A percentile compares a stretch with the other conserved stretches of the same genome.
phyloP scores from a whole-genome alignment of 768 basidiomycete species.

The Tubosaeta brunneosetosa region DNA sequence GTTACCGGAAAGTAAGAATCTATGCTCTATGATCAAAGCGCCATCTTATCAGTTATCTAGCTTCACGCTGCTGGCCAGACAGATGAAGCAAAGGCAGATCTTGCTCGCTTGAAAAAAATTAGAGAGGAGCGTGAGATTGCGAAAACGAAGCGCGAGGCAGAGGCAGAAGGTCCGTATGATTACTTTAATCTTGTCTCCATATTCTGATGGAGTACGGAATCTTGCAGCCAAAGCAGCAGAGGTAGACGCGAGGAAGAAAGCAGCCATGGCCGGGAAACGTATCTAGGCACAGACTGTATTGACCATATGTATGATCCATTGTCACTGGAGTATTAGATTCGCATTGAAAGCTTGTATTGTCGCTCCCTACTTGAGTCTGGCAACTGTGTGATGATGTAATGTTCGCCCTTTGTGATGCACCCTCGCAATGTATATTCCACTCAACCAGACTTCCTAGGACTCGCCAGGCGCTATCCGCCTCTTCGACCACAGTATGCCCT shows the following conservation, averaged over 20 bases:
- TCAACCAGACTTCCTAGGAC: constrained; percentile 52
- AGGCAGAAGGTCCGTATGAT: constrained; percentile 64
- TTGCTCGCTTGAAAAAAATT: constrained; percentile 82
- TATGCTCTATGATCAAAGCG: neutral
- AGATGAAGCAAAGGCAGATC: constrained; percentile 82
- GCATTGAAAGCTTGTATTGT: neutral
- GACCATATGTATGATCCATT: too few relatives aligned
- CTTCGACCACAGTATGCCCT: constrained; percentile 50
- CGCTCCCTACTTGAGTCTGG: too few relatives aligned
- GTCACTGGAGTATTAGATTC: too few relatives aligned
- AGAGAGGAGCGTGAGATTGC: constrained; percentile 85
- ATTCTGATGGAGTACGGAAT: neutral
- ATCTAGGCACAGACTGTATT: constrained; percentile 33
- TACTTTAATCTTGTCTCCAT: neutral
- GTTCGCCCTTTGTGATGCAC: constrained; percentile 32
- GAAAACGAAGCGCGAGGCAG: constrained; percentile 82
- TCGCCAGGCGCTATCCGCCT: constrained; percentile 55
- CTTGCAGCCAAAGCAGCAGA: constrained; percentile 59
- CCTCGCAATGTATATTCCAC: constrained; percentile 44
- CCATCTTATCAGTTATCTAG: constrained; percentile 31
- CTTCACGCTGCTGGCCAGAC: constrained; percentile 82
- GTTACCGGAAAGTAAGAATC: constrained; percentile 73
- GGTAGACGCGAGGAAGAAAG: constrained; percentile 55
- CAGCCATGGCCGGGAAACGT: constrained; percentile 26
- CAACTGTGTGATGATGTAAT: neutral